Base-by-base conservation (phyloP, 352 stramenopile genomes). In the Globisporangium megalacanthum region DNA sequence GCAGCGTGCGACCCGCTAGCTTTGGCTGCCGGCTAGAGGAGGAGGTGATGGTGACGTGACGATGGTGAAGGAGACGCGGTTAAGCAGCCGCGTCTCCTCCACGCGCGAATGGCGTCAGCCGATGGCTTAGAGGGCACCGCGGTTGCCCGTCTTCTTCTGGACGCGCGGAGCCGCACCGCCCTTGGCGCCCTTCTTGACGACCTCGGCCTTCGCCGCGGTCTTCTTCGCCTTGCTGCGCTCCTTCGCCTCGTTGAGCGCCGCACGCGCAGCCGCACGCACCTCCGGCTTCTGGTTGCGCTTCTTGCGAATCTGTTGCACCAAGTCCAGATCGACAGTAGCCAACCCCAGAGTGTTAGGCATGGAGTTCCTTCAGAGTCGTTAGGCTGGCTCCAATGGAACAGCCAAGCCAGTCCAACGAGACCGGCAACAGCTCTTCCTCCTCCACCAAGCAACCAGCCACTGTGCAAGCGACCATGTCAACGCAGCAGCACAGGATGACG, bases 211-310 rank as follows among this genome's bases (percentile, higher is more conserved):
- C 66, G 4, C 63, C 5, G 56, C 70, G 53, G 68, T 49, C 76
- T 92, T 93, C 79, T 93, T 93, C 58, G 79, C 70, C 74, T 95
- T 95, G 80, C 78, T 92, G 75, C 82, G 83, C 42, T 93, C 85
- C 79, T 94, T 94, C 47, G 83, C 83, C 75, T 94, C 85, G 44
- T 67, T 74, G 57, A 98, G 79, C 52, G 94, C 96, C 47, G 93
- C 92, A 59, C 89, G 88, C 49, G 90, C 85, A 49, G 91, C 89
- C 61, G 85, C 84, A 73, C 94, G 87, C 60, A 98, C 82, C 59
- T 96, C 83, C 53, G 88, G 88, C 80, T 98, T 98, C 78, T 98
- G 90, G 65, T 96, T 94, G 61, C 94, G 89, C 89, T 98, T 98
- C 83, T 98, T 99, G 75, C 92, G 96, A 77, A 99, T 98, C 72